These are phyloP conservation scores for Thelonectria rubi DNA, from an alignment of 2,329 filamentous ascomycete species.

Conservation along the genomic window DNA sequence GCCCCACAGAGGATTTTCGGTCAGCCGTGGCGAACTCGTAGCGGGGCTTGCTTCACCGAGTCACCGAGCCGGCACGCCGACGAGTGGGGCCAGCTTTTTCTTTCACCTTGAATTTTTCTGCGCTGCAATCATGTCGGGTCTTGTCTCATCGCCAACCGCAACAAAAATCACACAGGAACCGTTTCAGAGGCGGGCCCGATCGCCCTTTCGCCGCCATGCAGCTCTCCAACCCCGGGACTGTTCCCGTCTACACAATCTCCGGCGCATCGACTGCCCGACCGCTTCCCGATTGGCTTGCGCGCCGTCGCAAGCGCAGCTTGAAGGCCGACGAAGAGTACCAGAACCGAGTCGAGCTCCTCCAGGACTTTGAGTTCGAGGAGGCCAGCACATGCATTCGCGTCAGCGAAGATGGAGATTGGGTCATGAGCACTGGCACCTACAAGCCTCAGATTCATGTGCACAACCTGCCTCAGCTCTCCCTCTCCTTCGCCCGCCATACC, in stretches of 20 bases:
- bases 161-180: conserved; percentile 31
- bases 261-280: conserved; percentile 88
- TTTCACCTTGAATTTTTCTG: conserved; percentile 46
- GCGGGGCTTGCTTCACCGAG: conserved; percentile 30
- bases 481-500: conserved; percentile 95
- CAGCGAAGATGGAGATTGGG: conserved; percentile 96
- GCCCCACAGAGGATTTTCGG: conserved; percentile 21
- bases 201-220: conserved; percentile 65
- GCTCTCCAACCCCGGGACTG: conserved; percentile 80
- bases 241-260: conserved; percentile 94
- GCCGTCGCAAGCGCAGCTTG: conserved; percentile 86
- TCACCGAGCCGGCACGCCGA: conserved; percentile 30
- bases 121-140: conserved; percentile 14
- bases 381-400: conserved; percentile 89
- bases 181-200: conserved; percentile 27
- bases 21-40: conserved; percentile 27
- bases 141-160: conserved; percentile 21
- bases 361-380: conserved; percentile 98
- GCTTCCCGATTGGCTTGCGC: conserved; percentile 93
- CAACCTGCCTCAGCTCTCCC: conserved; percentile 88
- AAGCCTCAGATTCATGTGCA: conserved; percentile 85
- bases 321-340: conserved; percentile 94
- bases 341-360: conserved; percentile 91
- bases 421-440: conserved; percentile 89
- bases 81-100: conserved; percentile 37